phyloP scores from a whole-genome alignment of 441 rosid genomes.

The Lepidium campestre region DNA sequence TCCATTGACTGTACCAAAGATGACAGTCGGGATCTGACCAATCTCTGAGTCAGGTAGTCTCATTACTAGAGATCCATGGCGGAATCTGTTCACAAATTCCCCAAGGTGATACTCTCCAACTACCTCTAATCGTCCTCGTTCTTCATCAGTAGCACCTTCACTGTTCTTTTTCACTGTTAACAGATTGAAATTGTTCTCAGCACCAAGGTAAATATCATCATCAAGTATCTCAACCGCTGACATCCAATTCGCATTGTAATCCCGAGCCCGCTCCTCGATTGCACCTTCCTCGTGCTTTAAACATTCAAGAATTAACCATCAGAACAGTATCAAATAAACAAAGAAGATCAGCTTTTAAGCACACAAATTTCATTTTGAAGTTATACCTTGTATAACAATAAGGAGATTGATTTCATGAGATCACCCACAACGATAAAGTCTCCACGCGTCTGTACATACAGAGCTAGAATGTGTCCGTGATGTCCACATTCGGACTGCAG shows the following conservation, averaged over 20 bases:
- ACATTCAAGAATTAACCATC: not conserved
- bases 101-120: conserved; percentile 98
- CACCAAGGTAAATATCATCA: conserved; percentile 88
- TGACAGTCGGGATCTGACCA: conserved; percentile 88
- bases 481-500: conserved; percentile 97
- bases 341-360: not conserved
- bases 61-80: conserved; percentile 97
- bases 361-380: not conserved
- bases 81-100: conserved; percentile 82
- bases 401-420: conserved; percentile 93
- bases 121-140: conserved; percentile 90
- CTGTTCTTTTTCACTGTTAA: conserved; percentile 92
- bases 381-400: conserved; percentile 78
- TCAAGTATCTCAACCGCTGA: conserved; percentile 97
- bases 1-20: conserved; percentile 87
- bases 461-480: conserved; percentile 98
- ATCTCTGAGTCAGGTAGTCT: conserved; percentile 91
- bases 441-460: conserved; percentile 95
- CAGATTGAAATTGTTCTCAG: conserved; percentile 86
- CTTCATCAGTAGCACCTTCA: conserved; percentile 98
- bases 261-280: conserved; percentile 96
- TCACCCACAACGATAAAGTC: conserved; percentile 98
- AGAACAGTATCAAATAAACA: not conserved
- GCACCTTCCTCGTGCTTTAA: conserved; percentile 98
- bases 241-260: conserved; percentile 98